A percentile compares a stretch with the other conserved stretches of the same genome.
phyloP scores from a whole-genome alignment of 2,329 filamentous ascomycete genomes.

The Westerdykella sp. region DNA sequence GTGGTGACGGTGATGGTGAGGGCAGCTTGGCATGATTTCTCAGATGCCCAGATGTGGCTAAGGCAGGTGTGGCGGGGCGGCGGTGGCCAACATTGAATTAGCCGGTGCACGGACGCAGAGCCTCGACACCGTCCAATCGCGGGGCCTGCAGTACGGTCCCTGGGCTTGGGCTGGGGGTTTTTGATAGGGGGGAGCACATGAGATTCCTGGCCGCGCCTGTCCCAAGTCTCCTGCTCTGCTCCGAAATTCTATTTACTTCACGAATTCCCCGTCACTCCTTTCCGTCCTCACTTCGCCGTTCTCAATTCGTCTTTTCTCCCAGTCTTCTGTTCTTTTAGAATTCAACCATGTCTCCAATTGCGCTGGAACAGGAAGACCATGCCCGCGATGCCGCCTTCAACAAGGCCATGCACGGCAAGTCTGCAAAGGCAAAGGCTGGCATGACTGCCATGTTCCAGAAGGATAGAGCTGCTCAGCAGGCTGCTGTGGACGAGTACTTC shows the following conservation, averaged over 20 bases:
- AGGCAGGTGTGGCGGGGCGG: neutral
- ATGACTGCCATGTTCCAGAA: conserved; percentile 82
- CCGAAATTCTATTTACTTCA: conserved; percentile 9
- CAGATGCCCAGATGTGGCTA: neutral
- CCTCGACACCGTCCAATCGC: conserved; percentile 1
- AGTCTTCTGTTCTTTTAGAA: neutral
- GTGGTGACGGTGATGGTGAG: neutral
- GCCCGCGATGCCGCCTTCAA: conserved; percentile 83
- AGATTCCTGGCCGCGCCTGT: neutral
- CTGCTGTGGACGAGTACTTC: conserved; percentile 86
- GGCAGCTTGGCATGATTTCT: neutral
- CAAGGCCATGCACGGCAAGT: conserved; percentile 76
- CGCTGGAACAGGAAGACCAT: conserved; percentile 77
- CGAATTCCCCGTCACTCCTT: conserved; percentile 4
- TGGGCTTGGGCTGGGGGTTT: neutral
- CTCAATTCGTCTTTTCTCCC: conserved; percentile 11
- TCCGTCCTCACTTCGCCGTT: conserved; percentile 8
- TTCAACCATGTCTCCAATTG: conserved; percentile 46
- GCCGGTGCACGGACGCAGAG: neutral
- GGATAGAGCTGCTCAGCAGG: conserved; percentile 69
- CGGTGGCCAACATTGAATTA: neutral
- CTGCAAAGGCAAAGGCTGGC: conserved; percentile 63
- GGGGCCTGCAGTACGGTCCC: neutral
- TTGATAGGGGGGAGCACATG: neutral
- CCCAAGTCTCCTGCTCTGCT: conserved; percentile 24